These are phyloP conservation scores for Penicillium crystallinum DNA, from an alignment of 495 filamentous ascomycete genomes.

Conservation along the genomic window DNA sequence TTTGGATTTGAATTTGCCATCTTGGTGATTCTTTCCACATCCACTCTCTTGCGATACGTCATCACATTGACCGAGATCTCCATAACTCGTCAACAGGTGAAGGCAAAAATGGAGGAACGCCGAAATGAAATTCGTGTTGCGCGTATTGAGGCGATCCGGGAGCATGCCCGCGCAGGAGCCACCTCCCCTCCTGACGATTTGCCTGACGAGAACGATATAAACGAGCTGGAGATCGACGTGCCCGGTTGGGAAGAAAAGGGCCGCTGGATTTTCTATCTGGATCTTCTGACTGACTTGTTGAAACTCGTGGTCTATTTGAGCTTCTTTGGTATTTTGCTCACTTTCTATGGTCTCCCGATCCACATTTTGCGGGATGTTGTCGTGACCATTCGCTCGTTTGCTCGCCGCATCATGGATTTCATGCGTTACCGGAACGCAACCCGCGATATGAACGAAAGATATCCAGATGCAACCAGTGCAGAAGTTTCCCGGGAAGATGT, in stretches of 20 bases:
- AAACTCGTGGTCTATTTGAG: slow-evolving; percentile 83
- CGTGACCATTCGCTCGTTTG: slow-evolving; percentile 85
- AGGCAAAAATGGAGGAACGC: slow-evolving; percentile 57
- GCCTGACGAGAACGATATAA: slow-evolving; percentile 70
- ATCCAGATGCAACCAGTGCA: slow-evolving; percentile 85
- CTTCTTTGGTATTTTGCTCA: slow-evolving; percentile 89
- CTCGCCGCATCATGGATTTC: slow-evolving; percentile 80
- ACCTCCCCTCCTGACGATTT: slow-evolving; percentile 31
- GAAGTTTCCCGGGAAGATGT: slow-evolving; percentile 83
- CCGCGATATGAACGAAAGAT: slow-evolving; percentile 83
- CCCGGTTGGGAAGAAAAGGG: slow-evolving; percentile 97
- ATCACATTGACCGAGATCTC: slow-evolving; percentile 75
- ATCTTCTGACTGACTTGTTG: slow-evolving; percentile 82
- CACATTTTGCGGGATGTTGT: slow-evolving; percentile 95
- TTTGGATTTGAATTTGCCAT: slow-evolving; percentile 97
- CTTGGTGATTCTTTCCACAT: slow-evolving; percentile 69
- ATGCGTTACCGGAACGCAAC: slow-evolving; percentile 84
- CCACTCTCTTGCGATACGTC: slow-evolving; percentile 70
- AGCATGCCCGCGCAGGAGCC: slow-evolving; percentile 33
- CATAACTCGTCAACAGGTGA: slow-evolving; percentile 65
- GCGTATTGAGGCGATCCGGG: slow-evolving; percentile 48
- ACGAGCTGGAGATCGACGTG: slow-evolving; percentile 88
- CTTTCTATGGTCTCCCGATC: slow-evolving; percentile 90
- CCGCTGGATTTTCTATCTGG: slow-evolving; percentile 85
- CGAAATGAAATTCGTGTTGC: slow-evolving; percentile 61